These are phyloP conservation scores for Schizosaccharomyces osmophilus DNA, from an alignment of 805 yeast genomes.

Conservation along the genomic window DNA sequence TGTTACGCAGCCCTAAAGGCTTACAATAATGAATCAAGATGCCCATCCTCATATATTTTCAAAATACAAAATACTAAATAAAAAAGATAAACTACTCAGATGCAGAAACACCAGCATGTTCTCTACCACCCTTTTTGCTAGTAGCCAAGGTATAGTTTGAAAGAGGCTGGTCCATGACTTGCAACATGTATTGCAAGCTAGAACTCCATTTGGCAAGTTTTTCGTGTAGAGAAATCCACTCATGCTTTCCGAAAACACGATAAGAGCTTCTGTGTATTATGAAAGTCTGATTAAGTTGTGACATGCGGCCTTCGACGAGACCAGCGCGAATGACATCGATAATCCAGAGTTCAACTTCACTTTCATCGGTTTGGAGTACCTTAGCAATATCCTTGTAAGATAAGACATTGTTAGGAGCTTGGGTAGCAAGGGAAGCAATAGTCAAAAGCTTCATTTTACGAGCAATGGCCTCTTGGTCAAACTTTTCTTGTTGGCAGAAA, in stretches of 20 bases:
- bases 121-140: neutral
- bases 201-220: slow-evolving; percentile 16
- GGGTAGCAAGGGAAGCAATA: slow-evolving; percentile 8
- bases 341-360: slow-evolving; percentile 18
- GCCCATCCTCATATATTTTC: too few relatives aligned
- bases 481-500: neutral
- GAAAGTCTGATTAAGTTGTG: slow-evolving; percentile 17
- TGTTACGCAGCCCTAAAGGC: too few relatives aligned
- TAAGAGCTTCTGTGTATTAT: slow-evolving; percentile 16
- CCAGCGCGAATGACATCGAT: slow-evolving; percentile 21
- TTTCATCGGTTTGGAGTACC: slow-evolving; percentile 12
- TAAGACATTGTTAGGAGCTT: slow-evolving; percentile 7
- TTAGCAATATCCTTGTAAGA: slow-evolving; percentile 14
- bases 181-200: slow-evolving; percentile 10
- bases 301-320: slow-evolving; percentile 19
- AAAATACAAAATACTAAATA: too few relatives aligned
- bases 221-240: slow-evolving; percentile 16
- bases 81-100: neutral
- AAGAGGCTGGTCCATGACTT: neutral
- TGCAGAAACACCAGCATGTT: neutral
- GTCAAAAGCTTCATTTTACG: slow-evolving; percentile 9
- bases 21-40: too few relatives aligned
- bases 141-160: neutral
- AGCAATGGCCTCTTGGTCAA: slow-evolving; percentile 6
- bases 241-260: slow-evolving; percentile 16